A percentile compares a stretch with the other conserved stretches of the same genome.
These are phyloP conservation scores for Talaromyces sp. DNA, from an alignment of 2,329 filamentous ascomycete species.

Conservation along the genomic window DNA sequence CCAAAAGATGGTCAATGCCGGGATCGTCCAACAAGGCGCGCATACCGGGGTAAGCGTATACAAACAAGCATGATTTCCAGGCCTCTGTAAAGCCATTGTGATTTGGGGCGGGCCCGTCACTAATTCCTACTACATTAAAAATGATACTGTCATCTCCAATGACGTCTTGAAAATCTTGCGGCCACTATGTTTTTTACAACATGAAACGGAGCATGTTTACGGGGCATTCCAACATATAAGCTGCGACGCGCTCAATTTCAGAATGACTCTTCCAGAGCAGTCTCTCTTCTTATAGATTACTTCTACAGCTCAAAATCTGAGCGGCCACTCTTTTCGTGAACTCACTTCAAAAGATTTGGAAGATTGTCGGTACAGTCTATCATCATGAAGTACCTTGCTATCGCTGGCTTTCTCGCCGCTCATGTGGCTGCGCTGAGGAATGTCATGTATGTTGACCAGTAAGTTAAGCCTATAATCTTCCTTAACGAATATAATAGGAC, in stretches of 20 bases:
- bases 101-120: neutral
- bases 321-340: neutral
- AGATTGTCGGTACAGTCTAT: neutral
- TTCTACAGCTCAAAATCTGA: too few species aligned
- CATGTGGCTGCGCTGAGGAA: constrained; percentile 30
- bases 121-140: neutral
- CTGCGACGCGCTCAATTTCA: neutral
- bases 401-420: constrained; percentile 27
- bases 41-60: neutral
- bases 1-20: neutral
- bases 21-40: neutral
- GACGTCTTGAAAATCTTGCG: neutral
- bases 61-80: neutral
- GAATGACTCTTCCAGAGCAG: neutral
- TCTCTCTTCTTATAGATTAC: too few species aligned
- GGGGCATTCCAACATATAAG: constrained; percentile 4
- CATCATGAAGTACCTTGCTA: constrained; percentile 25
- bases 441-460: constrained; percentile 48
- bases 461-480: constrained; percentile 18
- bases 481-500: neutral
- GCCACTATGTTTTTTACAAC: neutral
- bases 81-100: neutral
- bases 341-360: neutral
- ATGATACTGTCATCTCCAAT: neutral
- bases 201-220: neutral